Conservation (phyloP, 129 eudicot genomes). For the Ambrosia artemisiifolia region DNA sequence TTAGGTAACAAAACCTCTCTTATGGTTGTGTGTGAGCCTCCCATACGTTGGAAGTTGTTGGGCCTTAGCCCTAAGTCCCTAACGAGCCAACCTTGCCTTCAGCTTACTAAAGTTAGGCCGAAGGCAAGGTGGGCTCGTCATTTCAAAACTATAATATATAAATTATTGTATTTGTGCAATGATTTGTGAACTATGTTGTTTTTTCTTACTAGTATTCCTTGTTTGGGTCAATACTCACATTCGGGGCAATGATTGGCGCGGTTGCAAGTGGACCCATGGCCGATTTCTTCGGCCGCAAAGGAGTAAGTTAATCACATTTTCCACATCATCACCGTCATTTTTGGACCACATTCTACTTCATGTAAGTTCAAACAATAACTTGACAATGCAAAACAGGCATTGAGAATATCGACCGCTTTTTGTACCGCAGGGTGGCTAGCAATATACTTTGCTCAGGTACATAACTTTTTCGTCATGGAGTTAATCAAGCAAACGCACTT, state of each 20-base stretch:
- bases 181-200: slow-evolving; percentile 17
- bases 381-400: slow-evolving; percentile 54
- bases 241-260: slow-evolving; percentile 98
- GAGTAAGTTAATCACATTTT: slow-evolving; percentile 50
- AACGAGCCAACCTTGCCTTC: too few species aligned
- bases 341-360: not conserved
- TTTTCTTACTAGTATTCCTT: slow-evolving; percentile 63
- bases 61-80: too few species aligned
- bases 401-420: slow-evolving; percentile 70
- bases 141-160: not conserved
- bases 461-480: not conserved
- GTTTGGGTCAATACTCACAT: slow-evolving; percentile 88
- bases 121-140: too few species aligned
- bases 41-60: too few species aligned
- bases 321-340: slow-evolving; percentile 4
- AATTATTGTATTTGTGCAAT: slow-evolving; percentile 38
- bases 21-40: too few species aligned
- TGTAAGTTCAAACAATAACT: slow-evolving; percentile 13
- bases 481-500: not conserved
- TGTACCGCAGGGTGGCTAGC: slow-evolving; percentile 88
- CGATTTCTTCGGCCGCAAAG: slow-evolving; percentile 83
- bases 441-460: slow-evolving; percentile 85
- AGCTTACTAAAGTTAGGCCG: too few species aligned
- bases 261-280: slow-evolving; percentile 82
- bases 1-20: too few species aligned